Conservation (phyloP, 768 basidiomycete genomes). For the Hysterangium stoloniferum region DNA sequence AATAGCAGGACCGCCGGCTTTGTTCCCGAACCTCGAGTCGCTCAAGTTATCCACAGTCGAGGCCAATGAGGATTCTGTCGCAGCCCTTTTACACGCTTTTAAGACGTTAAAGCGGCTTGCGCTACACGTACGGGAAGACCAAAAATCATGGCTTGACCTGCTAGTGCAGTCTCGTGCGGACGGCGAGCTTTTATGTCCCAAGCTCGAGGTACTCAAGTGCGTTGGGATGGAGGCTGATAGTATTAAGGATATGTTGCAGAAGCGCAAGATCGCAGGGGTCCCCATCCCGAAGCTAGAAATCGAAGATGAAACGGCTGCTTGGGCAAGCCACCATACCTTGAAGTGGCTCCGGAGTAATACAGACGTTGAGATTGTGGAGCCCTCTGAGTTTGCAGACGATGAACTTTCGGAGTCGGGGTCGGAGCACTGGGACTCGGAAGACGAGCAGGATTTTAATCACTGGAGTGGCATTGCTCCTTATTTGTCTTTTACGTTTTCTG, state of each 20-base stretch:
- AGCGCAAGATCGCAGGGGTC: not conserved
- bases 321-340: not conserved
- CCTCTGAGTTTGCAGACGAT: conserved; percentile 10
- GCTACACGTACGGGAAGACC: conserved; percentile 19
- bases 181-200: conserved; percentile 9
- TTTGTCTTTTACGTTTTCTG: conserved; percentile 1
- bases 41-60: conserved; percentile 8
- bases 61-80: conserved; percentile 7
- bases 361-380: conserved; percentile 4
- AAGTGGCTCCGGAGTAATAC: conserved; percentile 1
- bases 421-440: conserved; percentile 8
- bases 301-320: not conserved
- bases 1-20: conserved; percentile 45
- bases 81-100: conserved; percentile 16
- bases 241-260: not conserved
- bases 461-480: not conserved
- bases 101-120: conserved; percentile 20
- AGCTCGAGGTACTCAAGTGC: conserved; percentile 3
- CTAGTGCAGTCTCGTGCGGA: conserved; percentile 11
- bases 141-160: conserved; percentile 19
- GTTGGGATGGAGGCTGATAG: not conserved
- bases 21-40: conserved; percentile 26
- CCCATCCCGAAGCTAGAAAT: conserved; percentile 4
- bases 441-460: conserved; percentile 3
- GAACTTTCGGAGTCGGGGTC: conserved; percentile 2